Conservation (phyloP, 306 rosid species). For the Fagus crenata region DNA sequence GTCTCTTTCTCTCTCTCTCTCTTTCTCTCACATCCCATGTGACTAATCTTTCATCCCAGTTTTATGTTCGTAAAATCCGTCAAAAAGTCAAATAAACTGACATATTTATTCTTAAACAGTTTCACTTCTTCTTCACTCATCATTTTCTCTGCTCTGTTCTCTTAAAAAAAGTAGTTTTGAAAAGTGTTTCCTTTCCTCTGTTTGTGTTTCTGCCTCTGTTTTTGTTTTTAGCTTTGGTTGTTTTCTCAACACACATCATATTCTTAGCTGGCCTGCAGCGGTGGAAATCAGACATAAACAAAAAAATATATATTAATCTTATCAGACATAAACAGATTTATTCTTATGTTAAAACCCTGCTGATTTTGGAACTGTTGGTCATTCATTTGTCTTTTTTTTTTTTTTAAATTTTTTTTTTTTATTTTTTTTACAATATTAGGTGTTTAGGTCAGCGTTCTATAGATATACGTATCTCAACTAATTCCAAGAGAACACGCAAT, state of each 20-base stretch:
- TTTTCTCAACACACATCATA: background rate
- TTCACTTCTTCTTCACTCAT: conserved; percentile 22
- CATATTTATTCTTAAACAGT: background rate
- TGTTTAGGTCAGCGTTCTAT: too few relatives aligned
- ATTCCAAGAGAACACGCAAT: too few relatives aligned
- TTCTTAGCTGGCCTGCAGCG: background rate
- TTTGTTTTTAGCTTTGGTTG: conserved; percentile 5
- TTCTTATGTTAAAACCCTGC: background rate
- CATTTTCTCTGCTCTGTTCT: conserved; percentile 23
- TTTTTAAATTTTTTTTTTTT: too few relatives aligned
- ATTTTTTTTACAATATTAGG: too few relatives aligned
- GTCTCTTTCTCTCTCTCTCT: background rate
- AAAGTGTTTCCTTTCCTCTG: conserved; percentile 3
- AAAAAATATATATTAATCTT: background rate
- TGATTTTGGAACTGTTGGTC: background rate
- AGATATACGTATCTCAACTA: too few relatives aligned
- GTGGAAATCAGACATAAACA: background rate
- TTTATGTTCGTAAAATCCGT: conserved; percentile 16
- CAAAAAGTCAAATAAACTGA: conserved; percentile 6
- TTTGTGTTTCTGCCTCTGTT: conserved; percentile 8
- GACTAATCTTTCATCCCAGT: conserved; percentile 13
- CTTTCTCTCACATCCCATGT: background rate
- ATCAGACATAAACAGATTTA: too few relatives aligned
- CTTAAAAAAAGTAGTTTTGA: background rate
- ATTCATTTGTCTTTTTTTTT: too few relatives aligned